phyloP scores from a whole-genome alignment of 2,329 filamentous ascomycete species.

The Microdochium trichocladiopsis region DNA sequence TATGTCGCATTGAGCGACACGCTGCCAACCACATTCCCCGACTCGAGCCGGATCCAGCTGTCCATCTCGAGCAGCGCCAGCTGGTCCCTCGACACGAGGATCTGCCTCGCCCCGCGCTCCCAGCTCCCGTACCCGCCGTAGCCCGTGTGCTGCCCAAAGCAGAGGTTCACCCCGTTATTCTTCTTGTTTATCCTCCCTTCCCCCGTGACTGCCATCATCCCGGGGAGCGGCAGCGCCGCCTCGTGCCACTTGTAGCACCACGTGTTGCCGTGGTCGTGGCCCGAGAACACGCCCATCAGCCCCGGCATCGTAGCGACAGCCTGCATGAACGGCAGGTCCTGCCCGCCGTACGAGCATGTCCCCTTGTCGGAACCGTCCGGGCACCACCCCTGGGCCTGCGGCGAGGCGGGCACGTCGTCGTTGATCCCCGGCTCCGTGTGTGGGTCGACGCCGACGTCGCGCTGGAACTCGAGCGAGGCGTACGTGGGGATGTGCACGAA shows the following conservation, averaged over 20 bases:
- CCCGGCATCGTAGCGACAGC: constrained; percentile 47
- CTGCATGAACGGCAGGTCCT: constrained; percentile 57
- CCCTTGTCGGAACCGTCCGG: constrained; percentile 26
- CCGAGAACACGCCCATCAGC: constrained; percentile 52
- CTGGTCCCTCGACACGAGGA: constrained; percentile 36
- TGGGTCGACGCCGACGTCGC: constrained; percentile 24
- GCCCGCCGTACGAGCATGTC: constrained; percentile 33
- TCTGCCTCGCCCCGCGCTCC: constrained; percentile 52
- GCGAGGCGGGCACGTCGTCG: constrained; percentile 31
- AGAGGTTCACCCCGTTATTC: constrained; percentile 31
- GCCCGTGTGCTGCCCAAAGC: constrained; percentile 60
- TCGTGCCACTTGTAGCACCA: constrained; percentile 50
- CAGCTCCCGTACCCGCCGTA: constrained; percentile 65
- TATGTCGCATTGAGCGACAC: constrained; percentile 54
- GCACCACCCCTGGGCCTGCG: constrained; percentile 37
- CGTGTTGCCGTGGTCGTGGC: constrained; percentile 59
- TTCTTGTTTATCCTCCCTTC: no score
- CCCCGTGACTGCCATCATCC: constrained; percentile 19
- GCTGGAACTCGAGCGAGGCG: constrained; percentile 31
- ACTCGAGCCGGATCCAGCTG: constrained; percentile 56
- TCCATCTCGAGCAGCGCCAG: constrained; percentile 34
- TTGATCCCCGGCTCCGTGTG: constrained; percentile 36
- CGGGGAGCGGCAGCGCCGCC: constrained; percentile 12
- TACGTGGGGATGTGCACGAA: constrained; percentile 43
- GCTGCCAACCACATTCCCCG: constrained; percentile 39